Evolutionary conservation across 805 yeast genomes (phyloP).

Genomic region (Candida mattraensis): DNA sequence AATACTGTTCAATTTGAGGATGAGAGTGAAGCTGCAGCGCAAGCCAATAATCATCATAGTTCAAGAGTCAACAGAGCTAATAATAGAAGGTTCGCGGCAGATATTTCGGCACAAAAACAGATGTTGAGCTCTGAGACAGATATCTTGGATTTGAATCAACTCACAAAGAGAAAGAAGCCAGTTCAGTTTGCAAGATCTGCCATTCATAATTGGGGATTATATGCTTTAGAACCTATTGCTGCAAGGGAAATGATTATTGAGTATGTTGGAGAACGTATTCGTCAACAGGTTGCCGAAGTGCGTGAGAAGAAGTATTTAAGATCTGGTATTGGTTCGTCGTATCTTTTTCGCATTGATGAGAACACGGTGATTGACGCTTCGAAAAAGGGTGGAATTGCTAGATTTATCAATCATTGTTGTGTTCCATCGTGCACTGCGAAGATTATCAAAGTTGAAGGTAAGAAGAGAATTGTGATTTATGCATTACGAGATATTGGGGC

Average conservation of each 20-base stretch:
- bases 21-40: slow-evolving; percentile 40
- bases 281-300: slow-evolving; percentile 92
- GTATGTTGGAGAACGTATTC: slow-evolving; percentile 91
- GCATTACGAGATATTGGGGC: slow-evolving; percentile 86
- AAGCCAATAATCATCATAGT: slow-evolving; percentile 49
- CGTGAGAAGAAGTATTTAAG: slow-evolving; percentile 82
- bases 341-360: slow-evolving; percentile 88
- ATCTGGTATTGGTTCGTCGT: slow-evolving; percentile 94
- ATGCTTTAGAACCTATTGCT: slow-evolving; percentile 93
- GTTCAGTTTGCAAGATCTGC: slow-evolving; percentile 97
- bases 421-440: slow-evolving; percentile 97
- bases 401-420: slow-evolving; percentile 97
- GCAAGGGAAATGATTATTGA: slow-evolving; percentile 97
- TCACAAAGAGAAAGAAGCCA: slow-evolving; percentile 87
- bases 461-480: slow-evolving; percentile 89
- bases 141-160: slow-evolving; percentile 76
- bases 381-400: slow-evolving; percentile 93
- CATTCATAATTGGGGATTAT: slow-evolving; percentile 97
- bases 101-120: slow-evolving; percentile 76
- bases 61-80: slow-evolving; percentile 86
- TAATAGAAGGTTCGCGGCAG: slow-evolving; percentile 86
- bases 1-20: slow-evolving; percentile 67
- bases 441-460: slow-evolving; percentile 92
- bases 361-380: slow-evolving; percentile 97
- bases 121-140: slow-evolving; percentile 81